phyloP scores from a whole-genome alignment of 73 alveolate species.

The Paraurostyla sp. region DNA sequence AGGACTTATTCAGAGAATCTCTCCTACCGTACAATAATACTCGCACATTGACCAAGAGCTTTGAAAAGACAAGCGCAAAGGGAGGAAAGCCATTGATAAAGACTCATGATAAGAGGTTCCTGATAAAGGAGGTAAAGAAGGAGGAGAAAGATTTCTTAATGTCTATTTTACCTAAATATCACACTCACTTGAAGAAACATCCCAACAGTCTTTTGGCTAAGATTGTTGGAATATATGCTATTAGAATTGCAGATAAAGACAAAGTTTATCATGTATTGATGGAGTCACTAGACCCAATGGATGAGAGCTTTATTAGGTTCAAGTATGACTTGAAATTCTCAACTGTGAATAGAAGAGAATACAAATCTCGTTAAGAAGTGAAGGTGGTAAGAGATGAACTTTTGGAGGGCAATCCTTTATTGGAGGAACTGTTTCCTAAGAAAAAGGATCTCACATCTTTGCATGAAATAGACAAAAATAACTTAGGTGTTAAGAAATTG shows the following conservation, averaged over 20 bases:
- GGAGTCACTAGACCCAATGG: conserved; percentile 78
- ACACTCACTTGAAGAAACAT: conserved; percentile 51
- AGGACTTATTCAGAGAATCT: conserved; percentile 60
- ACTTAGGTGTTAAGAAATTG: conserved; percentile 11
- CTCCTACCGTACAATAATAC: conserved; percentile 64
- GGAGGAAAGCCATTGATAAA: conserved; percentile 78
- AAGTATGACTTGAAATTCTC: conserved; percentile 76
- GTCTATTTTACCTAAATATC: conserved; percentile 64
- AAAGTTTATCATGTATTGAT: conserved; percentile 73
- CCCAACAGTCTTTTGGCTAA: conserved; percentile 71
- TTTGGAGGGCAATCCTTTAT: conserved; percentile 1
- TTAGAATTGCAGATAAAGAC: conserved; percentile 62
- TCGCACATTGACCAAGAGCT: conserved; percentile 44
- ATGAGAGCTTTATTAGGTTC: conserved; percentile 65
- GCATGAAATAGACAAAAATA: background rate
- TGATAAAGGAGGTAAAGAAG: conserved; percentile 67
- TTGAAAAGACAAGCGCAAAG: conserved; percentile 79
- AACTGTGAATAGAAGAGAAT: conserved; percentile 71
- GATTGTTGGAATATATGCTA: conserved; percentile 64
- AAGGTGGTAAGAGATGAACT: conserved; percentile 47
- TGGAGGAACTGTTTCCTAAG: conserved; percentile 57
- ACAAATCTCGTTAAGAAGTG: conserved; percentile 44
- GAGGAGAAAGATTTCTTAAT: conserved; percentile 70
- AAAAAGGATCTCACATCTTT: conserved; percentile 35
- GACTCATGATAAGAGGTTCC: conserved; percentile 74